Conservation (phyloP, 140 eudicot species). For the Anethum foeniculum region DNA sequence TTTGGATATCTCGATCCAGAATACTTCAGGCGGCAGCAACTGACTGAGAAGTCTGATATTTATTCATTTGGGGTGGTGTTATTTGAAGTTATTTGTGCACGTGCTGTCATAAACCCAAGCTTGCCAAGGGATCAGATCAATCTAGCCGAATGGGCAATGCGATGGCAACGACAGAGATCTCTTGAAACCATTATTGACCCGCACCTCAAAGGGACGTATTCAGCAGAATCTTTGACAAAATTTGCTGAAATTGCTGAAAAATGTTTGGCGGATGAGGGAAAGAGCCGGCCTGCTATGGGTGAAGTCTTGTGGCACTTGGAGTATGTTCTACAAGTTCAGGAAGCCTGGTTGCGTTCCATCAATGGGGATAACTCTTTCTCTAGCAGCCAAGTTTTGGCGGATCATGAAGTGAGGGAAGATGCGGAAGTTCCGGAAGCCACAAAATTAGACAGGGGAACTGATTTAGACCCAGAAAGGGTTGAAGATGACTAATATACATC, state of each 20-base stretch:
- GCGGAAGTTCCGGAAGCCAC: neutral
- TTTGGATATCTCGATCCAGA: constrained; percentile 48
- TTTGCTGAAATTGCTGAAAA: constrained; percentile 44
- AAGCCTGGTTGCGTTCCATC: constrained; percentile 28
- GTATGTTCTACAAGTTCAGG: constrained; percentile 38
- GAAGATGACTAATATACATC: neutral
- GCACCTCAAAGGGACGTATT: constrained; percentile 21
- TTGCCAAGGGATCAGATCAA: constrained; percentile 43
- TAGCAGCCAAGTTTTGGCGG: constrained; percentile 5
- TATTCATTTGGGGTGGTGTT: constrained; percentile 46
- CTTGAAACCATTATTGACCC: constrained; percentile 33
- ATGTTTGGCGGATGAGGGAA: constrained; percentile 44
- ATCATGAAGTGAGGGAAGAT: constrained; percentile 8
- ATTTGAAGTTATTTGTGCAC: constrained; percentile 39
- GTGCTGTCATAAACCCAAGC: constrained; percentile 38
- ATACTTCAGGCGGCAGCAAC: constrained; percentile 36
- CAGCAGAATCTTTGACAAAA: constrained; percentile 23
- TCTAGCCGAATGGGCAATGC: constrained; percentile 49
- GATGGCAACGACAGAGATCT: constrained; percentile 27
- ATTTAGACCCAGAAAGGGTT: constrained; percentile 2
- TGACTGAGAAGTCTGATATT: constrained; percentile 47
- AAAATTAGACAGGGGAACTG: neutral
- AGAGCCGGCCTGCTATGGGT: constrained; percentile 43
- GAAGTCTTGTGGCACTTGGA: constrained; percentile 49
- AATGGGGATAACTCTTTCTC: constrained; percentile 21